Percentiles rank a stretch among this genome's conserved stretches.
Evolutionary conservation across 2,329 filamentous ascomycete genomes (phyloP).

Genomic region (Alternaria ethzedia): DNA sequence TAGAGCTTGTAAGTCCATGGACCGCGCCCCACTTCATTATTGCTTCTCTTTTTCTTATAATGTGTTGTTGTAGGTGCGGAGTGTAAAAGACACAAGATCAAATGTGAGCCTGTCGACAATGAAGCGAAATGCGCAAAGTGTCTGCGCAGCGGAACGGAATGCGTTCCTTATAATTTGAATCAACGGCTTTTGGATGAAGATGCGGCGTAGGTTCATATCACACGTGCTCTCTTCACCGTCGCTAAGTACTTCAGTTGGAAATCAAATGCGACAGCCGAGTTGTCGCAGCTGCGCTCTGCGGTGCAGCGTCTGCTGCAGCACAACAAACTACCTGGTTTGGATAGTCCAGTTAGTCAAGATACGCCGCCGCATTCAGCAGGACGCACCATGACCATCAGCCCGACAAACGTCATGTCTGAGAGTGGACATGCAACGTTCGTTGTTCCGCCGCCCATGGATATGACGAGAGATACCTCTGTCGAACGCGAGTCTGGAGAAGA

Average conservation of each 20-base stretch:
- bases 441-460: constrained; percentile 39
- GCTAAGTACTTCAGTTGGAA: constrained; percentile 35
- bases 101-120: constrained; percentile 41
- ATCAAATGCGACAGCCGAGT: constrained; percentile 34
- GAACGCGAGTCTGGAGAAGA: constrained; percentile 39
- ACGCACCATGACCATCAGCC: constrained; percentile 27
- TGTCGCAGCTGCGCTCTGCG: constrained; percentile 34
- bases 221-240: not conserved
- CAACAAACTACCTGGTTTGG: constrained; percentile 34
- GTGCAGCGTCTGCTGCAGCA: constrained; percentile 37
- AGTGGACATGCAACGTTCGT: constrained; percentile 31
- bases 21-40: not conserved
- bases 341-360: constrained; percentile 11
- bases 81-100: constrained; percentile 47
- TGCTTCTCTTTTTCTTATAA: not conserved
- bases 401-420: constrained; percentile 33
- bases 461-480: constrained; percentile 42
- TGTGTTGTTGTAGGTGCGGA: constrained; percentile 32
- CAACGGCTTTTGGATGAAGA: constrained; percentile 44
- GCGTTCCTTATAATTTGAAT: constrained; percentile 68
- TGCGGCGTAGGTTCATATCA: constrained; percentile 28
- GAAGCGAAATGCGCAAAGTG: constrained; percentile 44
- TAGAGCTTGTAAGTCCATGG: constrained; percentile 32
- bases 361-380: constrained; percentile 20
- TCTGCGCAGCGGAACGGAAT: constrained; percentile 70